phyloP scores from a whole-genome alignment of 2,329 filamentous ascomycete genomes.

The Pseudocercospora fuligena region DNA sequence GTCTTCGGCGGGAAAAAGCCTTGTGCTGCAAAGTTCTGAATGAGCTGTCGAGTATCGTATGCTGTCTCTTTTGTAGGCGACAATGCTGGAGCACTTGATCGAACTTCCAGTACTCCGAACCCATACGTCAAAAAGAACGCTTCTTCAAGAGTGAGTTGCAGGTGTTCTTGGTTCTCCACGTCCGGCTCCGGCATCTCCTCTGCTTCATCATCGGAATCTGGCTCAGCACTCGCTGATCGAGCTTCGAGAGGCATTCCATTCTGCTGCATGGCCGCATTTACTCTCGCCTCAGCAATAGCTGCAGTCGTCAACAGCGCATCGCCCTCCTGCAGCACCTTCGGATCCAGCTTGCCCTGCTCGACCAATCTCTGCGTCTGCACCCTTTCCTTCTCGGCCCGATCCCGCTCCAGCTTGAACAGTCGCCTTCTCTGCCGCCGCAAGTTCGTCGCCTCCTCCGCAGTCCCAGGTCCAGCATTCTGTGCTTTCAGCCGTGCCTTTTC shows the following conservation, averaged over 20 bases:
- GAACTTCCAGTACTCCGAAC: conserved; percentile 73
- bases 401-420: conserved; percentile 87
- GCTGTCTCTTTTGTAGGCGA: conserved; percentile 33
- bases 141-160: conserved; percentile 90
- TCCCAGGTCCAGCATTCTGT: conserved; percentile 44
- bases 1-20: conserved; percentile 60
- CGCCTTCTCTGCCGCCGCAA: conserved; percentile 79
- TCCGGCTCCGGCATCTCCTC: conserved; percentile 25
- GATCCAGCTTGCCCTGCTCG: conserved; percentile 51
- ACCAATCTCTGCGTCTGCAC: conserved; percentile 71
- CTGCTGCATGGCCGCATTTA: background rate
- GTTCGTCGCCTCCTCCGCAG: conserved; percentile 81
- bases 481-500: conserved; percentile 71
- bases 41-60: conserved; percentile 53
- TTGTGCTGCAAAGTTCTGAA: conserved; percentile 60
- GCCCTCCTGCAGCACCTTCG: conserved; percentile 21
- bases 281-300: conserved; percentile 7
- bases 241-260: background rate
- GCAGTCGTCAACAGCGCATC: conserved; percentile 14
- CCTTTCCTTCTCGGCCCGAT: conserved; percentile 81
- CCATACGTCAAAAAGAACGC: conserved; percentile 87
- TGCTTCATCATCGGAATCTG: conserved; percentile 14
- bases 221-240: background rate
- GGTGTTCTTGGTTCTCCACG: conserved; percentile 71
- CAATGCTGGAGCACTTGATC: conserved; percentile 45